Percentiles rank a stretch among this genome's conserved stretches.
These are phyloP conservation scores for Umbelopsis vinacea DNA, from an alignment of 192 early-diverging fungal genomes.

Conservation along the genomic window DNA sequence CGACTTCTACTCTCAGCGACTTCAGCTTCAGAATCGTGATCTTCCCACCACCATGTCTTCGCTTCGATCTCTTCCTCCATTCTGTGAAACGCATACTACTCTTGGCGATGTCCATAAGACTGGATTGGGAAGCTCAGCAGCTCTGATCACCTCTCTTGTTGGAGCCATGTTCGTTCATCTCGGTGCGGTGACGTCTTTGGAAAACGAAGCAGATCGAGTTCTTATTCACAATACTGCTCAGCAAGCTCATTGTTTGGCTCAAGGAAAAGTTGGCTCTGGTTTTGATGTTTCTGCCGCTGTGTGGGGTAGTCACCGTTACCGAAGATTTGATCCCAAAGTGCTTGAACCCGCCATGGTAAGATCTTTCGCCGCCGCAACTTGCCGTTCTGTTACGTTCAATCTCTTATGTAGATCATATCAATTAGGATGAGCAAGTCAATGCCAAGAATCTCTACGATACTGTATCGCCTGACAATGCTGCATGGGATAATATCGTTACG, in stretches of 20 bases:
- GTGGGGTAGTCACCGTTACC: conserved; percentile 88
- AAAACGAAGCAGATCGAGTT: conserved; percentile 33
- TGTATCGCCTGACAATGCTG: conserved; percentile 25
- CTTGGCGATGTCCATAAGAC: conserved; percentile 87
- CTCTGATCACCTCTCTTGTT: conserved; percentile 92
- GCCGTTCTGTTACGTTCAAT: too few relatives aligned
- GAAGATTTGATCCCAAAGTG: conserved; percentile 77
- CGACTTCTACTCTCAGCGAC: conserved; percentile 98
- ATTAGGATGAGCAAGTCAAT: background rate
- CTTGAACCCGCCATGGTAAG: conserved; percentile 60
- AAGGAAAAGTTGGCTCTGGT: conserved; percentile 96
- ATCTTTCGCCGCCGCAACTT: too few relatives aligned
- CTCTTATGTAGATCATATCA: background rate
- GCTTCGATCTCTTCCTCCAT: conserved; percentile 41
- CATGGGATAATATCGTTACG: conserved; percentile 72
- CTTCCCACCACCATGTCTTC: conserved; percentile 14
- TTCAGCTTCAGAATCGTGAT: conserved; percentile 56
- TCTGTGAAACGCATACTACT: conserved; percentile 66
- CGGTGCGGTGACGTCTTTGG: conserved; percentile 43
- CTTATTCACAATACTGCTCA: conserved; percentile 91
- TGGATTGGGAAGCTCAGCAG: conserved; percentile 96
- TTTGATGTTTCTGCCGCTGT: conserved; percentile 96
- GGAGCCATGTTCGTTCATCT: conserved; percentile 80
- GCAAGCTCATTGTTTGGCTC: conserved; percentile 93
- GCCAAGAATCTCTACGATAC: background rate